Percentiles rank a stretch among this genome's conserved stretches.
Conservation (phyloP, 352 stramenopile species). For the Globisporangium cederbergense region DNA sequence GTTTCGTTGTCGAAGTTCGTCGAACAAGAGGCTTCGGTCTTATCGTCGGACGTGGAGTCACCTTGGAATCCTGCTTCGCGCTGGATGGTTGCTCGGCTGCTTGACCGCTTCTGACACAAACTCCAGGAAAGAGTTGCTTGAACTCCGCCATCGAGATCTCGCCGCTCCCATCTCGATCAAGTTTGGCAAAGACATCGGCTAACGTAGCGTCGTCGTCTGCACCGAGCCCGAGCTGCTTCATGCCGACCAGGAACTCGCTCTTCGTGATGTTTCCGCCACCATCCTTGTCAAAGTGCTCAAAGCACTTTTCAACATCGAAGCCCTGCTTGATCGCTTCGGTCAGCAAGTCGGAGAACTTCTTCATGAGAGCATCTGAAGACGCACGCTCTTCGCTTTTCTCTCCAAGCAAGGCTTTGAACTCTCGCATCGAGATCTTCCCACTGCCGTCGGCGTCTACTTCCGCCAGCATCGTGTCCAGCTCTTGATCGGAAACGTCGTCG, state of each 20-base stretch:
- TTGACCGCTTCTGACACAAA: not conserved
- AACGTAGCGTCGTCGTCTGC: conserved; percentile 28
- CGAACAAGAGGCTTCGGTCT: not conserved
- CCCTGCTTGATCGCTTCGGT: conserved; percentile 40
- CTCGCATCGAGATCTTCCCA: conserved; percentile 49
- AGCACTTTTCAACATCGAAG: conserved; percentile 55
- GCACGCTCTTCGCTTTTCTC: not conserved
- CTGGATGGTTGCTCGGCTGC: not conserved
- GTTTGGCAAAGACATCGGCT: conserved; percentile 32
- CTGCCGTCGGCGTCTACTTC: conserved; percentile 49
- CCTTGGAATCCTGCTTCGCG: not conserved
- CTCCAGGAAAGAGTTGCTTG: conserved; percentile 40
- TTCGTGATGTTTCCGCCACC: conserved; percentile 53
- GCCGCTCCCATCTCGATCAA: conserved; percentile 68
- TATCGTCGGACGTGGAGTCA: not conserved
- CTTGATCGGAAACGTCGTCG: conserved; percentile 31
- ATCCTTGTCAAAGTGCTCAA: conserved; percentile 86
- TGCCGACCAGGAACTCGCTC: conserved; percentile 52
- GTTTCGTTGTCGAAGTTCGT: not conserved
- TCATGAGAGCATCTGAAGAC: conserved; percentile 21
- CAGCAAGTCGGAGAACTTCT: conserved; percentile 41
- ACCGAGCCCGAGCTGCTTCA: conserved; percentile 51
- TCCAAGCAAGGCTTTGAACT: conserved; percentile 52
- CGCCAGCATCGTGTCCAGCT: conserved; percentile 44
- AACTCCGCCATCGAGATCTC: conserved; percentile 66